phyloP scores from a whole-genome alignment of 2,329 filamentous ascomycete genomes.

The Colletotrichum simmondsii region DNA sequence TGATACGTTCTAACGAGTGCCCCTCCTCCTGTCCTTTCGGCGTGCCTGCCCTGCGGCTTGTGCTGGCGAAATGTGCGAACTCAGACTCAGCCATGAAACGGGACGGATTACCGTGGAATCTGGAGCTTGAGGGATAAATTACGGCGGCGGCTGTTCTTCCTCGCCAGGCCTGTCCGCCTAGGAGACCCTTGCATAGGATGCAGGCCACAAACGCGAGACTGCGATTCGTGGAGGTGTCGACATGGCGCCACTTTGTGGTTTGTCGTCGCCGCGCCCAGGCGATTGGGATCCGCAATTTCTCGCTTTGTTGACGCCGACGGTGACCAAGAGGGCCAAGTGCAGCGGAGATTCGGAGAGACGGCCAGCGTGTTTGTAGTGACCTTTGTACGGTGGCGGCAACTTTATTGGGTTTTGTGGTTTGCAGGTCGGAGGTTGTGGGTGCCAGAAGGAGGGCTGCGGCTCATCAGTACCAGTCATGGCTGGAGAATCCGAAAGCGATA shows the following conservation, averaged over 20 bases:
- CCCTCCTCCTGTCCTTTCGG: neutral
- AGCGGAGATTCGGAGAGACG: slow-evolving; percentile 24
- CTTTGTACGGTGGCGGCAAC: neutral
- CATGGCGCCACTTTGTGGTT: slow-evolving; percentile 18
- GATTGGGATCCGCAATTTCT: neutral
- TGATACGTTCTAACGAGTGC: neutral
- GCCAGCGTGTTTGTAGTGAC: neutral
- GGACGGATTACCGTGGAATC: slow-evolving; percentile 26
- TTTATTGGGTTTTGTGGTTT: neutral
- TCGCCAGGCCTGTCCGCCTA: slow-evolving; percentile 11
- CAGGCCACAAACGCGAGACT: slow-evolving; percentile 10
- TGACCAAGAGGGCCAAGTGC: slow-evolving; percentile 22
- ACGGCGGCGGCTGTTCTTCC: slow-evolving; percentile 27
- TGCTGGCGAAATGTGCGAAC: neutral
- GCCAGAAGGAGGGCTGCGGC: neutral
- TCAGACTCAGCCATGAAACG: slow-evolving; percentile 30
- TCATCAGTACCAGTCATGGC: neutral
- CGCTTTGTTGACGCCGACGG: slow-evolving; percentile 31
- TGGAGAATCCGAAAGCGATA: neutral
- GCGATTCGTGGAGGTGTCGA: slow-evolving; percentile 20
- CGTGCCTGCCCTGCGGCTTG: slow-evolving; percentile 9
- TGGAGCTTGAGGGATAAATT: slow-evolving; percentile 10
- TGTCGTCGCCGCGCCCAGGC: slow-evolving; percentile 17
- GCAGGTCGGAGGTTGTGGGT: neutral
- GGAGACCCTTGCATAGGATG: neutral